Percentiles rank a stretch among this genome's conserved stretches.
Evolutionary conservation across 768 basidiomycete species (phyloP).

Genomic region (Hortiboletus campestris): DNA sequence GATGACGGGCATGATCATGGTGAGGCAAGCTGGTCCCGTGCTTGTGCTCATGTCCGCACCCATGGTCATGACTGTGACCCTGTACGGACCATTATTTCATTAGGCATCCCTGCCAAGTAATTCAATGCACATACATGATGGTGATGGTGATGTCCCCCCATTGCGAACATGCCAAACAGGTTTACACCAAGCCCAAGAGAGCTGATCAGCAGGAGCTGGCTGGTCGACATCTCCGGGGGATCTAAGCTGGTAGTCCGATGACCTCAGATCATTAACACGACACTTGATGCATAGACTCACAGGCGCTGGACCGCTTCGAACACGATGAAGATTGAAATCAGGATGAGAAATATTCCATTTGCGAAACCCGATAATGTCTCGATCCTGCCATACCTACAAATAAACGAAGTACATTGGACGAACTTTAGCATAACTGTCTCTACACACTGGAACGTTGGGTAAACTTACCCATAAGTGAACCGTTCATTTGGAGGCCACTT

Average conservation of each 20-base stretch:
- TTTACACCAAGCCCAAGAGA: slow-evolving; percentile 89
- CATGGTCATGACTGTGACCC: slow-evolving; percentile 21
- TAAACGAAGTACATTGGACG: neutral
- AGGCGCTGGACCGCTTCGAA: slow-evolving; percentile 96
- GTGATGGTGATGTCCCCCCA: slow-evolving; percentile 88
- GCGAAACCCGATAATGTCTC: slow-evolving; percentile 98
- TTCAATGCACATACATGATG: slow-evolving; percentile 52
- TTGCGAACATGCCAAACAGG: slow-evolving; percentile 97
- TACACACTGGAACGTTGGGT: neutral
- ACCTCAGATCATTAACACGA: neutral
- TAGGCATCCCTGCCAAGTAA: neutral
- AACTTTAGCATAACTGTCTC: neutral
- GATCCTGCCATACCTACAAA: slow-evolving; percentile 81
- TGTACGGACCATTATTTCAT: slow-evolving; percentile 1
- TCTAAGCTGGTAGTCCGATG: slow-evolving; percentile 54
- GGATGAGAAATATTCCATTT: slow-evolving; percentile 90
- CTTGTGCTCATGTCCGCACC: slow-evolving; percentile 16
- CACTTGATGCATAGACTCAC: slow-evolving; percentile 42
- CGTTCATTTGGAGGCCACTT: slow-evolving; percentile 94
- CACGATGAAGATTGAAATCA: slow-evolving; percentile 97
- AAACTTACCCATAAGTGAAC: slow-evolving; percentile 88
- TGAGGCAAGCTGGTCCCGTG: slow-evolving; percentile 14
- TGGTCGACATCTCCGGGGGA: slow-evolving; percentile 97
- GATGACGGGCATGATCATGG: slow-evolving; percentile 18
- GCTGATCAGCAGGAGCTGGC: slow-evolving; percentile 86